phyloP scores from a whole-genome alignment of 2,329 filamentous ascomycete species.

The Apiospora phragmitis region DNA sequence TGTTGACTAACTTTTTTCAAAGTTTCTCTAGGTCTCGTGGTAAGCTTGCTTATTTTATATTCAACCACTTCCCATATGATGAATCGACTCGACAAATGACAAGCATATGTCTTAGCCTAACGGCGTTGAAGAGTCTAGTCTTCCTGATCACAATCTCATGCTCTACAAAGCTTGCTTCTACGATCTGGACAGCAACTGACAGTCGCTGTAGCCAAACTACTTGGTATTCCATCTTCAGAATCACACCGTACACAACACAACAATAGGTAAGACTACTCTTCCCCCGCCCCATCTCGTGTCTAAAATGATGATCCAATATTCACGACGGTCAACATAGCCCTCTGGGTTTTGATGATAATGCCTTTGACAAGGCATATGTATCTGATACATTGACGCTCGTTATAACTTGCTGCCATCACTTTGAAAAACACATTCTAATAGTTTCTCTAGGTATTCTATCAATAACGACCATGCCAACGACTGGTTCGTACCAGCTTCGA shows the following conservation, averaged over 20 bases:
- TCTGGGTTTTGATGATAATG: slow-evolving; percentile 74
- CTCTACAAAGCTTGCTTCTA: not conserved
- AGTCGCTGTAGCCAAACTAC: not conserved
- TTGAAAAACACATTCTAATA: not conserved
- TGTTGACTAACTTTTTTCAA: slow-evolving; percentile 3
- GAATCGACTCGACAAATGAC: slow-evolving; percentile 81
- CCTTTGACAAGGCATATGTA: slow-evolving; percentile 72
- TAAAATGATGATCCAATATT: slow-evolving; percentile 70
- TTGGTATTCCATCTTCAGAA: not conserved
- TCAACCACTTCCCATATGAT: slow-evolving; percentile 60
- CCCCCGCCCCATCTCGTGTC: slow-evolving; percentile 17
- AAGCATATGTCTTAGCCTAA: slow-evolving; percentile 96
- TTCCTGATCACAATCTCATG: not conserved
- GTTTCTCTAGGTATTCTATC: not conserved
- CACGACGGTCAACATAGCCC: slow-evolving; percentile 88
- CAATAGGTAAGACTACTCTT: slow-evolving; percentile 20
- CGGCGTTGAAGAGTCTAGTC: slow-evolving; percentile 48
- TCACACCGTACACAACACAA: not conserved
- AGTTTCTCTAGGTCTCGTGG: slow-evolving; percentile 9
- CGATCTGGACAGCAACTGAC: slow-evolving; percentile 31
- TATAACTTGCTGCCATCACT: not conserved
- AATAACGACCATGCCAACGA: not conserved
- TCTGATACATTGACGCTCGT: slow-evolving; percentile 3
- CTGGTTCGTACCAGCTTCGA: not conserved
- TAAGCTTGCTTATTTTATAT: not conserved